Percentiles rank a stretch among this genome's conserved stretches.
Evolutionary conservation across 2,329 filamentous ascomycete species (phyloP).

Genomic region (Exophiala sideris): DNA sequence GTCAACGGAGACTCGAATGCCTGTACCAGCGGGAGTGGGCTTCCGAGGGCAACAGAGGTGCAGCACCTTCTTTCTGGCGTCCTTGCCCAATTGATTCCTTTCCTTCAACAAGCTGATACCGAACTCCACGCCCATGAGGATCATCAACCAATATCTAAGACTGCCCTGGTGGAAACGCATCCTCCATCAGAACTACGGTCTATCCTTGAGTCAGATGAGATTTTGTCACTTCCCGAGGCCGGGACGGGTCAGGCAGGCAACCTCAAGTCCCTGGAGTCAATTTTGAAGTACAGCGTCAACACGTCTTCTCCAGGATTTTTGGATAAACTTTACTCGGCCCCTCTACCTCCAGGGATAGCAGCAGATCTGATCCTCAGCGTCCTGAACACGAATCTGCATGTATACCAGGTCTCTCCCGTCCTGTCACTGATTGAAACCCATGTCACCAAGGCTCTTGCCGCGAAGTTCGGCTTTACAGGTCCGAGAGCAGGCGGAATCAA

Average conservation of each 20-base stretch:
- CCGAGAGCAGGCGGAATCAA: slow-evolving; percentile 68
- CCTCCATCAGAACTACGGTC: slow-evolving; percentile 58
- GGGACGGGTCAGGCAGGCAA: slow-evolving; percentile 70
- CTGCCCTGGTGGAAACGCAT: slow-evolving; percentile 62
- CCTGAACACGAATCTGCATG: slow-evolving; percentile 91
- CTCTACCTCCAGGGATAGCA: slow-evolving; percentile 79
- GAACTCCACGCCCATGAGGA: slow-evolving; percentile 27
- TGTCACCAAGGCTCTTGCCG: slow-evolving; percentile 69
- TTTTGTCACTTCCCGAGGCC: slow-evolving; percentile 50
- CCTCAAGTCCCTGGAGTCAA: slow-evolving; percentile 63
- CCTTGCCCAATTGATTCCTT: slow-evolving; percentile 43
- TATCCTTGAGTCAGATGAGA: slow-evolving; percentile 39
- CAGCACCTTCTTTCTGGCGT: slow-evolving; percentile 32
- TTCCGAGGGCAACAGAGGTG: slow-evolving; percentile 18
- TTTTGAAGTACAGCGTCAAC: slow-evolving; percentile 86
- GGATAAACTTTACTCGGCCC: slow-evolving; percentile 91
- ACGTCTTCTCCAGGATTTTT: slow-evolving; percentile 98
- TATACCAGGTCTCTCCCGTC: slow-evolving; percentile 89
- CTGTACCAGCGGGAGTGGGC: background rate
- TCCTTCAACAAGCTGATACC: slow-evolving; percentile 43
- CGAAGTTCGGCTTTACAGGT: slow-evolving; percentile 71
- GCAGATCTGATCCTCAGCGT: slow-evolving; percentile 80
- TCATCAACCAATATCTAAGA: slow-evolving; percentile 46
- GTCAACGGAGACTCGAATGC: background rate
- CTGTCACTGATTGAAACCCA: slow-evolving; percentile 84